Base-by-base conservation (phyloP, 1,284 basidiomycete genomes). In the Thelephora terrestris region DNA sequence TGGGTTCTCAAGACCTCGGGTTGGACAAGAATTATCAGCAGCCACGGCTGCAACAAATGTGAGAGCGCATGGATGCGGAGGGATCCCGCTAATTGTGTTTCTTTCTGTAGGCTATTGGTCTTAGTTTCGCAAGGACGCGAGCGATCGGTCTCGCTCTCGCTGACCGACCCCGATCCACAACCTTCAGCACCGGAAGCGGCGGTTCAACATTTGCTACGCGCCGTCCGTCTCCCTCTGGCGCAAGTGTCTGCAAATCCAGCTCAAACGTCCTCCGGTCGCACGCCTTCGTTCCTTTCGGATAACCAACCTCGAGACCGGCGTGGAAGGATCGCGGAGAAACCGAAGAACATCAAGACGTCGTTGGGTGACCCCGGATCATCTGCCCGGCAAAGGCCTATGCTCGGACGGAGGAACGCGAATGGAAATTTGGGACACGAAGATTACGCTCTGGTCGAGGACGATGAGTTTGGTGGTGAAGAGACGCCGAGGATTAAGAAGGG, bases 1-100 rank as follows among this genome's bases (percentile, higher is more conserved):
- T 70, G 45, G 70, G 69, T 35, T 74, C 18, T 9, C 39, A 78
- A 54, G 81, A 79, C 47, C 73, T 65, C 43, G 65, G 73, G 38
- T 66, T 73, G 40, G 76, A 77, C 49, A 58, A 70, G 2, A 67
- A 71, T 3, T 75, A 76, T 49, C 74, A 79, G 49, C 75, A 79
- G 52, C 79, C 82, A 17, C 73, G 85, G 18, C 59, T 89, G 17
- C 84, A 86, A 55, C 85, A 89, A 61, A 89, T 89, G 85, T 83
- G 58, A 44, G 69, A 56, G 17, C 17, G 18, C 6, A 34, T 27
- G 43, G 14, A 17, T 18, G n/a, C 16, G 5, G 14, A 12, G 29
- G 3, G 4, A 46, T 29, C 17, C 32, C 14, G 25, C 40, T 35
- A 25, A 21, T n/a, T 18, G 37, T 25, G 49, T 20, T 17, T 12